Base-by-base conservation (phyloP, 495 filamentous ascomycete species). In the Hyaloscypha finlandica region DNA sequence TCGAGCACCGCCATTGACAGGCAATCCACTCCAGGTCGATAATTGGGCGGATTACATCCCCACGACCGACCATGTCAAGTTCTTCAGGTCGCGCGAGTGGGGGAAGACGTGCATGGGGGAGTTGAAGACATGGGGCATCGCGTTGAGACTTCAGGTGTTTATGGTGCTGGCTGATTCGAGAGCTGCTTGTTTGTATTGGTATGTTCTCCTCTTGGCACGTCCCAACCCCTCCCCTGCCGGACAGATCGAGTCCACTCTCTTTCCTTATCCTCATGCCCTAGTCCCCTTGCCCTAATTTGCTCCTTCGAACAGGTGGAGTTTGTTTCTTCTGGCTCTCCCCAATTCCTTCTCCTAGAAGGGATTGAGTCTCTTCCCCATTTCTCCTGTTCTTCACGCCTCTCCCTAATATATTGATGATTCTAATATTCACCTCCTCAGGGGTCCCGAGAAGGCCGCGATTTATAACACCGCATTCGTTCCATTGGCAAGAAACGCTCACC, bases 391-490 rank as follows among this genome's bases (percentile, higher is more conserved):
- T 37, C 35, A 37, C 35, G 1, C 35, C 35, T 37, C 6, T 37
- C 35, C 8, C 35, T 25, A 1, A 37, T 37, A 12, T 37, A 6
- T 37, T 12, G 35, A 12, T 1, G 30, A 20, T 37, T 64, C 35
- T 39, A 58, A 25, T 42, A 32, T 22, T 5, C n/a, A 14, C 54
- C 14, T 14, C 8, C 35, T 20, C 35, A 62, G 66, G 69, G 69
- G 69, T 6, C 54, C 63, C 2, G 20, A 65, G 6, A 64, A 57
- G 48, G 59, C 66, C 20, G 39, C 59, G 4, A 65, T 71, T 5
- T 71, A 71, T 39, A 71, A 71, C 63, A 58, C 65, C 25, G 52
- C 45, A 3, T 71, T 63, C 33, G 55, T 56, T 19, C 63, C 65
- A 22, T 20, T 71, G 8, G 62, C 69, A 19, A 66, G 62, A 14